phyloP scores from a whole-genome alignment of 495 filamentous ascomycete species.

The Sordaria brevicollis region DNA sequence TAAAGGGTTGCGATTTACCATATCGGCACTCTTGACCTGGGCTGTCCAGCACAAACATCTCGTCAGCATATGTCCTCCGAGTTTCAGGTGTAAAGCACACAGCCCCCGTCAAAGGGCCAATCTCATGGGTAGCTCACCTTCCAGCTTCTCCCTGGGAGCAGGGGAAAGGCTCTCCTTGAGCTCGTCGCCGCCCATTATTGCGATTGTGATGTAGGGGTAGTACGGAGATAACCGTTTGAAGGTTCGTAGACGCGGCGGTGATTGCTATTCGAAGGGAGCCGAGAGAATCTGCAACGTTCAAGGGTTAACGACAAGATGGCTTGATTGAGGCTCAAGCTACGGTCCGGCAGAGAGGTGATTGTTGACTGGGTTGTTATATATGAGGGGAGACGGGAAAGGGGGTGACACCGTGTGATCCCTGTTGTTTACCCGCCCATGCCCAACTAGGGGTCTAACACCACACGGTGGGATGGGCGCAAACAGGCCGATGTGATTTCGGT shows the following conservation, averaged over 20 bases:
- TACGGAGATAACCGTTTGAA: not conserved
- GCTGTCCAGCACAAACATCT: constrained; percentile 38
- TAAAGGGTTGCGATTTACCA: constrained; percentile 51
- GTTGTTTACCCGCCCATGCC: not conserved
- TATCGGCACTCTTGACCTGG: constrained; percentile 93
- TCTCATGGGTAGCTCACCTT: constrained; percentile 14
- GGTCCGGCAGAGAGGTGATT: not conserved
- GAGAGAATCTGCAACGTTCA: not conserved
- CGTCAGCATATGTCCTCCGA: not conserved
- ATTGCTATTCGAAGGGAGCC: not conserved
- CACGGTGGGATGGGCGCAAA: not conserved
- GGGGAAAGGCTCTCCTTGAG: constrained; percentile 17
- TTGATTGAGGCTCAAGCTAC: not conserved
- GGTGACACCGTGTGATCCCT: not conserved
- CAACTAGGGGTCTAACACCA: not conserved
- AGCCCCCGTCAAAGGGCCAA: not conserved
- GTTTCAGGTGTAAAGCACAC: not conserved
- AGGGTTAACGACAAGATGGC: not conserved
- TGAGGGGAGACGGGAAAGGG: not conserved
- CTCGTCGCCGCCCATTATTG: constrained; percentile 21
- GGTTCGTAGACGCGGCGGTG: not conserved
- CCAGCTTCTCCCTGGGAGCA: constrained; percentile 28
- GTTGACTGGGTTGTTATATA: not conserved
- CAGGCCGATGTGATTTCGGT: not conserved
- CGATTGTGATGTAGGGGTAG: not conserved